These are phyloP conservation scores for Monosporascus sp. DNA, from an alignment of 2,329 filamentous ascomycete genomes.

Conservation along the genomic window DNA sequence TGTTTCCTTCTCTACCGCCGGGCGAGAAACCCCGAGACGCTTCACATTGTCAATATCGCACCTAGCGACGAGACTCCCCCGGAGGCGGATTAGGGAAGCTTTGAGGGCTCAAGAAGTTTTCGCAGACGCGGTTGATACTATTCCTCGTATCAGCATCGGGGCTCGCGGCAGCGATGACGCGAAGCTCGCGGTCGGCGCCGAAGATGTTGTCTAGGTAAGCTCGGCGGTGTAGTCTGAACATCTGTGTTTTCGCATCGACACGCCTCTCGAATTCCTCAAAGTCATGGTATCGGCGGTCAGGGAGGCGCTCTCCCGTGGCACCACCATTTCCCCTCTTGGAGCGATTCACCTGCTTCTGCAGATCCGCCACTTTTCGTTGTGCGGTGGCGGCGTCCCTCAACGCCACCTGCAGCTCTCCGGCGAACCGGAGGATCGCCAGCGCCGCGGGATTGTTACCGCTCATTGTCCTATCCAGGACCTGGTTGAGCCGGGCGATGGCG, in stretches of 20 bases:
- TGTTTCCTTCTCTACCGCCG: too few relatives aligned
- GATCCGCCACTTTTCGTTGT: neutral
- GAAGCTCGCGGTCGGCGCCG: constrained; percentile 1
- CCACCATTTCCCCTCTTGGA: constrained; percentile 6
- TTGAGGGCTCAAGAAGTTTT: neutral
- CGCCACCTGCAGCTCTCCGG: neutral
- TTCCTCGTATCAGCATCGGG: neutral
- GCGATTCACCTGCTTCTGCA: constrained; percentile 3
- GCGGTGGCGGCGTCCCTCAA: neutral
- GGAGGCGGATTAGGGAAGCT: neutral
- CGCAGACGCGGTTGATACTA: neutral
- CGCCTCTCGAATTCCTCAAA: constrained; percentile 11
- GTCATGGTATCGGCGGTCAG: constrained; percentile 2
- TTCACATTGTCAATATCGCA: too few relatives aligned
- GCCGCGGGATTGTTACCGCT: neutral
- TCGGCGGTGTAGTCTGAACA: constrained; percentile 13
- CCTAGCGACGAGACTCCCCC: too few relatives aligned
- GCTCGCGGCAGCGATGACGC: constrained; percentile 2
- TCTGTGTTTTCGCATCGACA: constrained; percentile 9
- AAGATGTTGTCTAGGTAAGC: constrained; percentile 10
- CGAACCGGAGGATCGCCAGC: neutral
- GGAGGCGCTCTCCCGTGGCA: neutral
- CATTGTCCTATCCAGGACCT: neutral
- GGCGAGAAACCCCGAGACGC: too few relatives aligned
- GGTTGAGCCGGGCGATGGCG: neutral